Conservation (phyloP, 306 rosid genomes). For the Vachellia pachyceras region DNA sequence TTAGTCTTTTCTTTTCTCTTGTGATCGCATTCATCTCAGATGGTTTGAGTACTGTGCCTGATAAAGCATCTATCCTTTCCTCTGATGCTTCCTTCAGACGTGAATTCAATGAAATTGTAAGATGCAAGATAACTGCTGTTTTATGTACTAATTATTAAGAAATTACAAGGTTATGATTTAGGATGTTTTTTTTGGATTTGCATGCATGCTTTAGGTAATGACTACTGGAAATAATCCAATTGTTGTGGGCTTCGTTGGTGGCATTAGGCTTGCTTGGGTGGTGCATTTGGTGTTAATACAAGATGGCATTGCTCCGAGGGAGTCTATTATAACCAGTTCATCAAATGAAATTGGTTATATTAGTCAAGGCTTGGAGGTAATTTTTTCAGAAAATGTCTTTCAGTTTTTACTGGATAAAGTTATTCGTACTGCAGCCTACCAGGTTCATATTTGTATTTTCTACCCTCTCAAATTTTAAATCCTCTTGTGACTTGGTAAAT, state of each 20-base stretch:
- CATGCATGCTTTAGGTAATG: conserved; percentile 68
- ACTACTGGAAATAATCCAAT: conserved; percentile 74
- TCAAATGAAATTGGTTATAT: conserved; percentile 67
- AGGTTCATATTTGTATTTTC: conserved; percentile 57
- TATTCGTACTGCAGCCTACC: conserved; percentile 85
- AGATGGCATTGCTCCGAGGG: conserved; percentile 64
- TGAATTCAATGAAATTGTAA: conserved; percentile 87
- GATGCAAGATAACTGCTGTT: conserved; percentile 38
- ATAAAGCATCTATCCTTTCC: conserved; percentile 83
- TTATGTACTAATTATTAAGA: conserved; percentile 31
- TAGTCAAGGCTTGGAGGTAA: conserved; percentile 72
- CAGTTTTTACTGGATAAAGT: conserved; percentile 82
- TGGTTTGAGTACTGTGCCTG: conserved; percentile 84
- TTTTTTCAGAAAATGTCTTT: conserved; percentile 83
- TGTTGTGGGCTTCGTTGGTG: conserved; percentile 74
- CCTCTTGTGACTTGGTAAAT: conserved; percentile 16
- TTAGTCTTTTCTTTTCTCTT: conserved; percentile 84
- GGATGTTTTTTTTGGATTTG: conserved; percentile 36
- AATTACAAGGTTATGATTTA: conserved; percentile 33
- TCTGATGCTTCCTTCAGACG: conserved; percentile 69
- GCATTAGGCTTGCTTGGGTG: conserved; percentile 88
- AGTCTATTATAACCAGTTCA: conserved; percentile 64
- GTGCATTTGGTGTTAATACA: conserved; percentile 87
- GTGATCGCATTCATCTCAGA: conserved; percentile 86
- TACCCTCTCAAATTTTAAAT: not conserved